phyloP scores from a whole-genome alignment of 1,284 basidiomycete species.

The Puccinia hordei region DNA sequence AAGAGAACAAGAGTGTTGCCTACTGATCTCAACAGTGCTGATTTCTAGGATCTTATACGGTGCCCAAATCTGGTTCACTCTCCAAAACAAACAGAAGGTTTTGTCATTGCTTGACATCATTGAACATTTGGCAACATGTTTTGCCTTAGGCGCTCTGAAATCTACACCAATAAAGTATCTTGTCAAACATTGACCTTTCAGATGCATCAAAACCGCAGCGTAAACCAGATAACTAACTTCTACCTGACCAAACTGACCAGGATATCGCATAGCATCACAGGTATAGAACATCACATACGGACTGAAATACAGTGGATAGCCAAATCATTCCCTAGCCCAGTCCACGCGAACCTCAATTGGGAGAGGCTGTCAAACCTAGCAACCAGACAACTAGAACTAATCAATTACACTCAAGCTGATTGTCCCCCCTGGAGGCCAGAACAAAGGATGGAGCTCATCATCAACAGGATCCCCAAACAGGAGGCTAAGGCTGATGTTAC shows the following conservation, averaged over 20 bases:
- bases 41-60: conserved; percentile 3
- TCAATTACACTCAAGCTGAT: background rate
- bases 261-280: background rate
- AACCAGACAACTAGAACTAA: background rate
- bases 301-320: background rate
- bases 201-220: too few species aligned
- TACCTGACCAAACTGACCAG: background rate
- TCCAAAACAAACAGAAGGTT: background rate
- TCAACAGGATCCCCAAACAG: background rate
- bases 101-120: too few species aligned
- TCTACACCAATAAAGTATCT: background rate
- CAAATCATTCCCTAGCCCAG: background rate
- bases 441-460: background rate
- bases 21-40: background rate
- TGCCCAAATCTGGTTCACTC: conserved; percentile 3
- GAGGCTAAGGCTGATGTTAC: too few species aligned
- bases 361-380: background rate
- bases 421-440: background rate
- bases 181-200: background rate
- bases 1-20: background rate
- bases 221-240: background rate
- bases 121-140: too few species aligned
- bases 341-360: background rate
- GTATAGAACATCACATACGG: background rate
- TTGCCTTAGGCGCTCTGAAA: background rate